phyloP scores from a whole-genome alignment of 2,329 filamentous ascomycete species.

The Apiospora koreana region DNA sequence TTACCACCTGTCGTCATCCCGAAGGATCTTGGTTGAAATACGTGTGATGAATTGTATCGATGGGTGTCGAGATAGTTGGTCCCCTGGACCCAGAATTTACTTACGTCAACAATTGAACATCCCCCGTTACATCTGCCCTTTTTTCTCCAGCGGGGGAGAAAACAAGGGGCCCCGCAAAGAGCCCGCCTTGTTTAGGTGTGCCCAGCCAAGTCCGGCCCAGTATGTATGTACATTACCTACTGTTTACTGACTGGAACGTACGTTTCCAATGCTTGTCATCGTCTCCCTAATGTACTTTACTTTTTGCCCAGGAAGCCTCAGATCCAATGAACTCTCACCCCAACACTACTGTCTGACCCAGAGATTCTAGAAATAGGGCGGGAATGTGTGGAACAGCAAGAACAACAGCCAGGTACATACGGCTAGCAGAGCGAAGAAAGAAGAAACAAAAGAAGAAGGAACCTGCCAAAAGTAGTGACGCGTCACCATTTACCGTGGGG shows the following conservation, averaged over 20 bases:
- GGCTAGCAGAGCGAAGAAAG: neutral
- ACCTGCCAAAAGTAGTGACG: slow-evolving; percentile 5
- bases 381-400: neutral
- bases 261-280: slow-evolving; percentile 5
- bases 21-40: neutral
- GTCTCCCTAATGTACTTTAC: neutral
- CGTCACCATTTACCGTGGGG: neutral
- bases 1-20: neutral
- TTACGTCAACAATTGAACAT: neutral
- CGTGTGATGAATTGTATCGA: too few relatives aligned
- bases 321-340: neutral
- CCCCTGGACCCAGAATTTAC: neutral
- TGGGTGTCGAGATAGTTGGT: neutral
- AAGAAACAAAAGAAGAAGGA: neutral
- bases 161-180: slow-evolving; percentile 3
- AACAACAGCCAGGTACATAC: neutral
- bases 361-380: slow-evolving; percentile 5
- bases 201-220: too few relatives aligned
- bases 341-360: neutral
- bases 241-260: neutral
- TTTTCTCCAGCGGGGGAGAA: slow-evolving; percentile 1
- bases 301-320: neutral
- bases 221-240: neutral
- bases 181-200: neutral
- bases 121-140: neutral